Conservation (phyloP, 441 rosid genomes). For the Arabidopsis lyrata region DNA sequence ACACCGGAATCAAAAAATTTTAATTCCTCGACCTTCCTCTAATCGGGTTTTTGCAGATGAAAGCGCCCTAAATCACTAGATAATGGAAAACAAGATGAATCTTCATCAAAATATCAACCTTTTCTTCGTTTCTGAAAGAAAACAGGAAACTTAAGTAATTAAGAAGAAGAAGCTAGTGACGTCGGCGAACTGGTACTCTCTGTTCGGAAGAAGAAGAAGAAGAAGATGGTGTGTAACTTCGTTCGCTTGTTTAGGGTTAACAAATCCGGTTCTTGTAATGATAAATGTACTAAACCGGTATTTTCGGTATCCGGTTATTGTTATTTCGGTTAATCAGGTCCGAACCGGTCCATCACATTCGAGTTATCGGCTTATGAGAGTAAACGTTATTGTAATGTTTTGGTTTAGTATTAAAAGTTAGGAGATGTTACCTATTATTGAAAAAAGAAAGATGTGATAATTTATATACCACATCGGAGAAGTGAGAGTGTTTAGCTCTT, state of each 20-base stretch:
- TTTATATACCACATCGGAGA: no score
- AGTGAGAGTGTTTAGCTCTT: no score
- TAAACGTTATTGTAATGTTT: no score
- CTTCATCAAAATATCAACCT: not conserved
- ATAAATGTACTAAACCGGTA: not conserved
- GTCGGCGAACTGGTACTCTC: slow-evolving; percentile 24
- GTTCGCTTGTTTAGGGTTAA: slow-evolving; percentile 27
- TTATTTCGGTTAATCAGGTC: not conserved
- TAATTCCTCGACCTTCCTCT: not conserved
- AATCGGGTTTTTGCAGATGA: slow-evolving; percentile 2
- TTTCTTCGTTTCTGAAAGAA: slow-evolving; percentile 8
- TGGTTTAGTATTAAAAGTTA: no score
- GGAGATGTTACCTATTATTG: no score
- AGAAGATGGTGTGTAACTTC: not conserved
- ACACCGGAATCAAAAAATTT: not conserved
- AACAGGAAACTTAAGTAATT: not conserved
- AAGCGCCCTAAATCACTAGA: not conserved
- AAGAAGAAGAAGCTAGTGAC: slow-evolving; percentile 17
- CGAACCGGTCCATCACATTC: not conserved
- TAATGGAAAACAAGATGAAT: not conserved
- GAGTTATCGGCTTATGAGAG: no score
- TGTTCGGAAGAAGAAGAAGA: slow-evolving; percentile 28
- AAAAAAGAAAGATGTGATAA: no score
- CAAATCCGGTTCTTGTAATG: slow-evolving; percentile 16
- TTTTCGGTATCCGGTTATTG: not conserved